Base-by-base conservation (phyloP, 2,329 filamentous ascomycete species). In the Tolypocladium sp. region DNA sequence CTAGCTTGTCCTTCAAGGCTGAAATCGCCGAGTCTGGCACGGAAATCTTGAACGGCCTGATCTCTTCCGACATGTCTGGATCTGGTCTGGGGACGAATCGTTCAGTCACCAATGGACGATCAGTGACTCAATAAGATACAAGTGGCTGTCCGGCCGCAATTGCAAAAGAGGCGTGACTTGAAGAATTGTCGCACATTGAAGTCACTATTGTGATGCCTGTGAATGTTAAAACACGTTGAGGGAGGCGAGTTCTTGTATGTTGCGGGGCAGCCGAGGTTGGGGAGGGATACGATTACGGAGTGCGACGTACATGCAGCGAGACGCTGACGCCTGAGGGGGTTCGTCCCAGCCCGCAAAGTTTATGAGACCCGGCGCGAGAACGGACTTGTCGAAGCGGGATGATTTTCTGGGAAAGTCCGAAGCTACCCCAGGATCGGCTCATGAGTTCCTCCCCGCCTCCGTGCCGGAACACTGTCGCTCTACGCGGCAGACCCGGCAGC, bases 31-130 rank as follows among this genome's bases (percentile, higher is more conserved):
- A 57, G 22, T 75, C 70, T 0, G 74, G 63, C 7, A 77, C 66
- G 2, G 64, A 58, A 44, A 77, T 73, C 37, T 67, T 66, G 65
- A 70, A 77, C 0, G 73, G 71, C 20, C 64, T 65, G 55, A 75
- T 69, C 4, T 61, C 40, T 27, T 55, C 22, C 22, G 37, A 5
- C 54, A 42, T 55, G 54, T 38, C 22, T 13, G 7, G 4, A 27
- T 25, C 7, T 12, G 5, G 7, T 38, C 15, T n/a, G 17, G 17
- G 4, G n/a, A 25, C 8, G 35, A 25, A 8, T 9, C 5, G 20
- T 9, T 22, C 2, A 3, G 17, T 12, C 4, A 27, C 17, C 17
- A 37, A 6, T 20, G 7, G 52, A 38, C 3, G 12, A 12, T 22
- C 0, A 2, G 22, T 38, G 35, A 15, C 8, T 27, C 13, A 49